Evolutionary conservation across 2,329 filamentous ascomycete species (phyloP), one percentile per base, ranked within the genome.

Genomic region (Trichoderma endophyticum): DNA sequence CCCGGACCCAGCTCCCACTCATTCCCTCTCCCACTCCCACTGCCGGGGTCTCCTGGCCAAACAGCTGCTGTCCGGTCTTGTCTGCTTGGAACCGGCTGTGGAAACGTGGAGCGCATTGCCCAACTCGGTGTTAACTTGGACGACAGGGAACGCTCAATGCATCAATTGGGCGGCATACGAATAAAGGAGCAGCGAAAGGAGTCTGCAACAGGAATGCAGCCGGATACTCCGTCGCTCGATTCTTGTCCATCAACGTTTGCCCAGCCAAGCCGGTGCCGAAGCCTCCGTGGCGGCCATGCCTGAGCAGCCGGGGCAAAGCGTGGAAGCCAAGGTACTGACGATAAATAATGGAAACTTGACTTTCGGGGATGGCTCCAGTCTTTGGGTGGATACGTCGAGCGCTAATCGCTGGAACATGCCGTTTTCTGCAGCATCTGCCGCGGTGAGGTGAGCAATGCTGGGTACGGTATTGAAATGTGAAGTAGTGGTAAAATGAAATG

Each of bases 281-380:
- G 57, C 18, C 57, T 70, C 67, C 67, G 59, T 36, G 39, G 59
- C 59, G 59, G 59, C 67, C 59, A 56, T 54, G 59, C 26, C 39
- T 32, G 51, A 36, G 48, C 11, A 69, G 18, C 12, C 21, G 48
- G 51, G 34, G 24, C 34, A 26, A 15, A 60, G 56, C 56, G 26
- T 60, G 56, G 56, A 30, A 60, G 56, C 56, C 56, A 32, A 34
- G 39, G 39, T 28, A 8, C 39, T 65, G 62, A 48, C 32, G 62
- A 65, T 60, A 60, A 32, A 32, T 12, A 21, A 65, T 21, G 18
- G 62, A 6, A 6, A n/a, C n/a, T n/a, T 21, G 62, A 51, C 39
- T 48, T 43, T 69, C 34, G 15, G 11, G 15, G n/a, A 34, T 18
- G 26, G 51, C 51, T 36, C 57, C 54, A 56, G 56, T 14, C 36